Percentiles rank a stretch among this genome's conserved stretches.
Evolutionary conservation across 129 eudicot genomes (phyloP).

Genomic region (Chrysanthemum lavandulifolium): DNA sequence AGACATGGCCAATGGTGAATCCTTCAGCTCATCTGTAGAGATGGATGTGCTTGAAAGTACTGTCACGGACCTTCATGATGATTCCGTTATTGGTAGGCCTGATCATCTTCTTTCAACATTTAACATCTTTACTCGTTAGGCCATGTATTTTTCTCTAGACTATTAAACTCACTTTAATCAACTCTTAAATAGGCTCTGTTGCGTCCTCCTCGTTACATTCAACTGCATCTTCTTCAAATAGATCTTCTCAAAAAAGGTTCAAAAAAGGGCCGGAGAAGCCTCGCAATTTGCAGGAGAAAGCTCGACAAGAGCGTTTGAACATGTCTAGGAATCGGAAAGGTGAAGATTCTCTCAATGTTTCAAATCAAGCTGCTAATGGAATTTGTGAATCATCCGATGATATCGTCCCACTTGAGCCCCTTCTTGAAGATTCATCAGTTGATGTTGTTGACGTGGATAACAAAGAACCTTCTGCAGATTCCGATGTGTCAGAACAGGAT

Average conservation of each 20-base stretch:
- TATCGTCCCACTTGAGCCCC: slow-evolving; percentile 24
- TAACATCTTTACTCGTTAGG: not conserved
- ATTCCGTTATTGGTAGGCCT: slow-evolving; percentile 33
- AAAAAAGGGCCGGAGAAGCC: slow-evolving; percentile 65
- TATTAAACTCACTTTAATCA: slow-evolving; percentile 11
- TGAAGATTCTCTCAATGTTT: slow-evolving; percentile 34
- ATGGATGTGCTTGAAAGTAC: slow-evolving; percentile 86
- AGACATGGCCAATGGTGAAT: slow-evolving; percentile 51
- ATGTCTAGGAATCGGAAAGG: slow-evolving; percentile 62
- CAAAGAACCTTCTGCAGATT: slow-evolving; percentile 41
- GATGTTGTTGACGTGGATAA: slow-evolving; percentile 30
- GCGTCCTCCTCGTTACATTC: slow-evolving; percentile 29
- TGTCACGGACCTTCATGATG: slow-evolving; percentile 41
- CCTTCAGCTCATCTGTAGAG: slow-evolving; percentile 54
- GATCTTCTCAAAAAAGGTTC: slow-evolving; percentile 44
- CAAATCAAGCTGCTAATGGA: slow-evolving; percentile 30
- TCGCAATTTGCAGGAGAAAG: slow-evolving; percentile 62
- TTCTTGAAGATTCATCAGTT: slow-evolving; percentile 39
- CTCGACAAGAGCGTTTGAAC: slow-evolving; percentile 83
- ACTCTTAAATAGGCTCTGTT: slow-evolving; percentile 47
- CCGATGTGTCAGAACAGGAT: slow-evolving; percentile 29
- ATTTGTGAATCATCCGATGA: slow-evolving; percentile 45
- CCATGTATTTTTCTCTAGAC: not conserved
- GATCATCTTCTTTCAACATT: too few species aligned
- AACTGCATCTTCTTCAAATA: slow-evolving; percentile 46